Base-by-base conservation (phyloP, 2,329 filamentous ascomycete genomes). In the Colletotrichum australisinense region DNA sequence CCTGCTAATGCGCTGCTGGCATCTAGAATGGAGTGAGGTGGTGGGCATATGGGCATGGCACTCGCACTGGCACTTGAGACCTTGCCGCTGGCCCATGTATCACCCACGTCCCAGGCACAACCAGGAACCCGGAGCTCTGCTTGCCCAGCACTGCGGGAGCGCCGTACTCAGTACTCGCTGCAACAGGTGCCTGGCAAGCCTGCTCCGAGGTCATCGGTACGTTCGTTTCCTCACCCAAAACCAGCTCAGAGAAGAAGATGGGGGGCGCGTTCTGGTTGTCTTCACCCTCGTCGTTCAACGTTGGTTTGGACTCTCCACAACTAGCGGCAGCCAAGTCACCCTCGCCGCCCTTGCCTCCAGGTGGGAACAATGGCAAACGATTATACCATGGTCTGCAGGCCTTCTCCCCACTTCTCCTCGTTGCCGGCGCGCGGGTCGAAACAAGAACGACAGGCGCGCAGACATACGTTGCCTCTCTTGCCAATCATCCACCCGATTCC, bases 91-190 rank as follows among this genome's bases (percentile, higher is more conserved):
- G 56, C 70, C 72, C 72, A 72, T 67, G 74, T 75, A 63, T 72
- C 73, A 73, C 63, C 74, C 74, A 67, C 67, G 69, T 68, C 67
- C 74, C 63, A 60, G 35, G 72, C 53, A 57, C 56, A 58, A 75
- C 74, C 74, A 75, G 72, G 69, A 69, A 69, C 65, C 67, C 42
- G 69, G 73, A 35, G 74, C 69, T 59, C n/a, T 32, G 38, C 66
- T 73, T 57, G 52, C 58, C 71, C 67, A 75, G 53, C 35, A 42
- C 9, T 58, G 58, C 62, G 69, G 62, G 28, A 62, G 52, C 52
- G 49, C 52, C 32, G 69, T 69, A 69, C 60, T 28, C 42, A 53
- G 49, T 69, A 73, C 73, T 62, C 49, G n/a, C 52, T 28, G 53
- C 16, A 6, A 56, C 64, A 9, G 59, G 26, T 24, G 32, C 55